Evolutionary conservation across 169 alveolate genomes (phyloP).

Genomic region (Plasmodium berghei): DNA sequence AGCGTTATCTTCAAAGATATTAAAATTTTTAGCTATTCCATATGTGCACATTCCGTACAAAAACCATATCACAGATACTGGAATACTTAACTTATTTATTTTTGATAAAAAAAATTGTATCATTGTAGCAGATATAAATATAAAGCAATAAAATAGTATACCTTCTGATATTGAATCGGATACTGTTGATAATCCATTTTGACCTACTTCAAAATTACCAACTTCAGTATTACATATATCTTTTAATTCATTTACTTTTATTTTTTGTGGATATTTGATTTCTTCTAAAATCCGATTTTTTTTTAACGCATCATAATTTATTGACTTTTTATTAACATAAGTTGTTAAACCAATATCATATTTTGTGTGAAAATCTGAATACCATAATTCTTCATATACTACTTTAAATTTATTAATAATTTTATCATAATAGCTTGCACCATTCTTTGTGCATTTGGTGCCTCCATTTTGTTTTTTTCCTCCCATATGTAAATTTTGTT

Average conservation of each 20-base stretch:
- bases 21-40: conserved; percentile 77
- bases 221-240: neutral
- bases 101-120: conserved; percentile 84
- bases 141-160: conserved; percentile 78
- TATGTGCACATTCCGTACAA: conserved; percentile 84
- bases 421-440: no score
- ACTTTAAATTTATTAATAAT: no score
- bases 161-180: conserved; percentile 79
- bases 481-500: neutral
- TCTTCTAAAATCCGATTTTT: conserved; percentile 17
- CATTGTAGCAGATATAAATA: conserved; percentile 82
- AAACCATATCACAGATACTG: conserved; percentile 85
- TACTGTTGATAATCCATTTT: conserved; percentile 50
- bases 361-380: no score
- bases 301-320: neutral
- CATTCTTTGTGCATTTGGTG: no score
- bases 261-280: neutral
- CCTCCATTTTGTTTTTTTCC: neutral
- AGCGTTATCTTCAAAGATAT: conserved; percentile 70
- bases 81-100: conserved; percentile 80
- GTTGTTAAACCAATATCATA: no score
- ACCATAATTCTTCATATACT: no score
- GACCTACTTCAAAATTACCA: conserved; percentile 7
- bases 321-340: no score
- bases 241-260: neutral